Evolutionary conservation across 2,329 filamentous ascomycete genomes (phyloP).

Genomic region (Botrytis squamosa): DNA sequence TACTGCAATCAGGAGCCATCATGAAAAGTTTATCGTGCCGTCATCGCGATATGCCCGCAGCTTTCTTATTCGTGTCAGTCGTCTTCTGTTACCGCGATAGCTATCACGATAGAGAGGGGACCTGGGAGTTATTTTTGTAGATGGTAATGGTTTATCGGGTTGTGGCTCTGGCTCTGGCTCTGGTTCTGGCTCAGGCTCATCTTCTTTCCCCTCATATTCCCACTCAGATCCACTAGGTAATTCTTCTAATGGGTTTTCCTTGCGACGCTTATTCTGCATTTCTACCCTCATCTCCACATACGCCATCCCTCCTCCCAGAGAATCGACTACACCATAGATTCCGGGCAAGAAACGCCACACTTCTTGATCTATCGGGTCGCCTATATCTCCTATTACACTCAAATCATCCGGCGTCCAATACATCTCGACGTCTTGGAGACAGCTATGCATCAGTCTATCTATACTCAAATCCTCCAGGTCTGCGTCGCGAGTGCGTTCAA

Average conservation of each 20-base stretch:
- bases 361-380: not conserved
- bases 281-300: not conserved
- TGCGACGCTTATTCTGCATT: not conserved
- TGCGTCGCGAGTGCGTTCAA: not conserved
- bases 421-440: not conserved
- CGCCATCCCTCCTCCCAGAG: not conserved
- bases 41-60: not conserved
- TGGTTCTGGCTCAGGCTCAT: not conserved
- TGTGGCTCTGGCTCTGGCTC: not conserved
- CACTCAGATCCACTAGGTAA: not conserved
- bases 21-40: not conserved
- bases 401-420: not conserved
- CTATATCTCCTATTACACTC: not conserved
- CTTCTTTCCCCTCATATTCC: not conserved
- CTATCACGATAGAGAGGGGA: not conserved
- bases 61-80: not conserved
- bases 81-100: not conserved
- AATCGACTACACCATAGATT: not conserved
- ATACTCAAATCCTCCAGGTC: not conserved
- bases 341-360: not conserved
- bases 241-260: not conserved
- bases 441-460: not conserved
- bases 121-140: not conserved
- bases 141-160: not conserved
- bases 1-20: not conserved